Evolutionary conservation across 345 rosid genomes (phyloP).

Genomic region (Abelmoschus esculentus): DNA sequence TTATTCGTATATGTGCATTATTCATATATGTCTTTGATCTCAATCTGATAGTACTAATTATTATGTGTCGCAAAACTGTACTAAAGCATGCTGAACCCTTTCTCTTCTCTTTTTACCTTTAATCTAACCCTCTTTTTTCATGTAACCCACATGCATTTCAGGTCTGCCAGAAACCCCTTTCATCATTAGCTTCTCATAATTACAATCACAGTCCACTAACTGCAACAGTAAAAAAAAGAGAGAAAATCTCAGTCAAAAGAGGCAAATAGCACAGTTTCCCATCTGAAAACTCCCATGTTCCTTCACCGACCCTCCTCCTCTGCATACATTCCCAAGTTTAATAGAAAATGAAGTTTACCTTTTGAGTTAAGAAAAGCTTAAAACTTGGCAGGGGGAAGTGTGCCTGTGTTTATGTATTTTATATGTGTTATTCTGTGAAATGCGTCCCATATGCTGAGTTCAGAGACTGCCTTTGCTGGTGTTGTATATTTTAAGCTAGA

Average conservation of each 20-base stretch:
- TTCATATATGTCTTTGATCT: too few relatives aligned
- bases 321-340: conserved; percentile 21
- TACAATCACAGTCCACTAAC: conserved; percentile 7
- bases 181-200: conserved; percentile 9
- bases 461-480: neutral
- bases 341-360: too few relatives aligned
- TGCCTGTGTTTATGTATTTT: conserved; percentile 8
- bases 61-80: neutral
- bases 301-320: conserved; percentile 18
- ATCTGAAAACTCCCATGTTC: conserved; percentile 21
- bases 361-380: neutral
- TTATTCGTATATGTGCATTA: too few relatives aligned
- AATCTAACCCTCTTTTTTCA: conserved; percentile 6
- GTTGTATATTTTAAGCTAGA: neutral
- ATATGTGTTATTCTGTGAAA: neutral
- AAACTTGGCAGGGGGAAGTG: conserved; percentile 11
- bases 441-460: conserved; percentile 14
- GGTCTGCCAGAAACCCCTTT: conserved; percentile 13
- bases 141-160: conserved; percentile 34
- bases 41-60: neutral
- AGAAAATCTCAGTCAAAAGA: neutral
- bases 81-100: conserved; percentile 4
- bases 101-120: neutral
- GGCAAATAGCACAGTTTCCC: conserved; percentile 22
- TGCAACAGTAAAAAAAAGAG: neutral